Evolutionary conservation across 257 asterid species (phyloP).

Genomic region (Solanum bukasovii): DNA sequence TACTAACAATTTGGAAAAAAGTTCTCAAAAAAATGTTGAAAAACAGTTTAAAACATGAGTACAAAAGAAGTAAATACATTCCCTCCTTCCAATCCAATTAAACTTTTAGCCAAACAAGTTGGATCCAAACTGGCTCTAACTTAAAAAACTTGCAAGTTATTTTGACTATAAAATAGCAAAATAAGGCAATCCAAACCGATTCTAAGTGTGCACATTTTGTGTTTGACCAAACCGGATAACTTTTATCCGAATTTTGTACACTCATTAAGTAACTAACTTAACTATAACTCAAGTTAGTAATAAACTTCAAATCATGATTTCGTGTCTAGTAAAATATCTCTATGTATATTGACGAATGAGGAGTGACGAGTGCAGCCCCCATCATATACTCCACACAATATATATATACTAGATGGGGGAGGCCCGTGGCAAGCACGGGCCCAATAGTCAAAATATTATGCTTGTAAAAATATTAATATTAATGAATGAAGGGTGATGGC

Average conservation of each 20-base stretch:
- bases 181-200: not conserved
- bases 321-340: not conserved
- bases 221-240: too few relatives aligned
- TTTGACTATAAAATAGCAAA: too few relatives aligned
- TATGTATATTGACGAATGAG: not conserved
- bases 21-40: not conserved
- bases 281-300: too few relatives aligned
- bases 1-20: not conserved
- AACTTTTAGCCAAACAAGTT: not conserved
- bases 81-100: not conserved
- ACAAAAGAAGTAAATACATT: not conserved
- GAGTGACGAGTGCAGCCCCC: not conserved
- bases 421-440: too few relatives aligned
- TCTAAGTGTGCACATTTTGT: not conserved
- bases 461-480: too few relatives aligned
- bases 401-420: not conserved
- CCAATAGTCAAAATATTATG: too few relatives aligned
- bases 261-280: not conserved
- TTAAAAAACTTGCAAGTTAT: too few relatives aligned
- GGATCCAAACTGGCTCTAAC: not conserved
- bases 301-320: not conserved
- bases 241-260: too few relatives aligned
- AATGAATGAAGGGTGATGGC: too few relatives aligned
- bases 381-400: not conserved
- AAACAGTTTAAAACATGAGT: not conserved